These are phyloP conservation scores for Xylariomycetidae sp. DNA, from an alignment of 2,329 filamentous ascomycete genomes.

Conservation along the genomic window DNA sequence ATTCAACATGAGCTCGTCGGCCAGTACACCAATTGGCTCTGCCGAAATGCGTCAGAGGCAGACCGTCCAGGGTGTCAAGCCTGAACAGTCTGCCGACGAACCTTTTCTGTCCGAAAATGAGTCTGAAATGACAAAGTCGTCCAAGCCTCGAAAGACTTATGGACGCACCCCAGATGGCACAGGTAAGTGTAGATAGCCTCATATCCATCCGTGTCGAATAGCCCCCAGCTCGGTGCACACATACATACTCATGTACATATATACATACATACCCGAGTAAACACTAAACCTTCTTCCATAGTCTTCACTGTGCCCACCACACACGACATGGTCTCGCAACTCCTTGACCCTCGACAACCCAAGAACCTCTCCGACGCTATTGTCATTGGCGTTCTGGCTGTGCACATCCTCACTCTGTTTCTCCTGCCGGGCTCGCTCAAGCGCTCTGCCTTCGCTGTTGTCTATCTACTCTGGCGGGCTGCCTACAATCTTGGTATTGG, in stretches of 20 bases:
- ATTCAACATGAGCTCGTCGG: slow-evolving; percentile 18
- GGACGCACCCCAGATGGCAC: slow-evolving; percentile 87
- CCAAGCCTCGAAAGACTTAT: slow-evolving; percentile 66
- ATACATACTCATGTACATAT: too few relatives aligned
- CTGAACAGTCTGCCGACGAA: too few relatives aligned
- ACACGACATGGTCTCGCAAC: slow-evolving; percentile 98
- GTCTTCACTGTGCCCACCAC: slow-evolving; percentile 95
- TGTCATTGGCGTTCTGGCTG: slow-evolving; percentile 72
- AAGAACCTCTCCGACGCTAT: slow-evolving; percentile 87
- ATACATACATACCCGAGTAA: too few relatives aligned
- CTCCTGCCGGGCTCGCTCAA: slow-evolving; percentile 64
- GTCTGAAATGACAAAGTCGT: too few relatives aligned
- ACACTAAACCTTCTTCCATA: slow-evolving; percentile 36
- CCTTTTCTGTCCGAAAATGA: too few relatives aligned
- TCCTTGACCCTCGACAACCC: slow-evolving; percentile 88
- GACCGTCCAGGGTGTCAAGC: slow-evolving; percentile 9
- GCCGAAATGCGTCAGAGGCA: slow-evolving; percentile 25
- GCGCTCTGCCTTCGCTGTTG: slow-evolving; percentile 71
- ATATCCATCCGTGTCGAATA: too few relatives aligned
- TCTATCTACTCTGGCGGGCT: slow-evolving; percentile 90
- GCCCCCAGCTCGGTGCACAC: too few relatives aligned
- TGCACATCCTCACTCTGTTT: slow-evolving; percentile 71
- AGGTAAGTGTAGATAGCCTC: slow-evolving; percentile 55
- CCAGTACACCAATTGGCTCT: slow-evolving; percentile 11
- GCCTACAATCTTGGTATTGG: slow-evolving; percentile 95